Base-by-base conservation (phyloP, 2,329 filamentous ascomycete species). In the Ophiostoma australiae region DNA sequence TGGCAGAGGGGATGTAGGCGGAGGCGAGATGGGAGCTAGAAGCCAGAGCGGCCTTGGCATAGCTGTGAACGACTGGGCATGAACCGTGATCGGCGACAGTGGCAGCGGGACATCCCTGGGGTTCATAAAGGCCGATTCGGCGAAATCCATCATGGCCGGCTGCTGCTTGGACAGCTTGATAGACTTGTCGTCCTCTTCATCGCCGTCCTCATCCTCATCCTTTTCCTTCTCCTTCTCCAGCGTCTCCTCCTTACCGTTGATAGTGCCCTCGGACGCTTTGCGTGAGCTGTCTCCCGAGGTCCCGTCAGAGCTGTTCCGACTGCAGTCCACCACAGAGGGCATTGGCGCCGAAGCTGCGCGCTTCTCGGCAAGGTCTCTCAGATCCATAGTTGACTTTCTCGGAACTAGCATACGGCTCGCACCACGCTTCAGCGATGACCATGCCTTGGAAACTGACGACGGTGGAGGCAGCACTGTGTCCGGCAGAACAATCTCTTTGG, bases 381-480 rank as follows among this genome's bases (percentile, higher is more conserved):
- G 63, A 13, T 69, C 70, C 4, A 69, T 20, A 2, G 72, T 69
- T 11, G 73, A 70, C 69, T 73, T 74, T 41, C 72, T 69, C 1
- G 71, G 41, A 4, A 48, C 35, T 0, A 71, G 68, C 44, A 69
- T 52, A 2, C 61, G 70, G 27, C 73, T 71, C 0, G 73, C 70
- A 0, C 73, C 71, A 13, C 70, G 71, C 37, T 71, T 74, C 17
- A 73, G 58, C 4, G 71, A 65, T 1, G 70, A 67, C 74, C 74
- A 75, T 0, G 71, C 73, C 23, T 69, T 72, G 31, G 72, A 58
- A 8, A 73, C 27, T 1, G 72, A 52, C 10, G 72, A 70, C 17
- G 72, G 37, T 4, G 69, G 68, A 2, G 69, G 69, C 0, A 33
- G 52, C 13, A 35, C 65, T 11, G 68, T 70, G 44, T 70, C 69